phyloP scores from a whole-genome alignment of 1,139 yeast genomes.

The Pichia sp. region DNA sequence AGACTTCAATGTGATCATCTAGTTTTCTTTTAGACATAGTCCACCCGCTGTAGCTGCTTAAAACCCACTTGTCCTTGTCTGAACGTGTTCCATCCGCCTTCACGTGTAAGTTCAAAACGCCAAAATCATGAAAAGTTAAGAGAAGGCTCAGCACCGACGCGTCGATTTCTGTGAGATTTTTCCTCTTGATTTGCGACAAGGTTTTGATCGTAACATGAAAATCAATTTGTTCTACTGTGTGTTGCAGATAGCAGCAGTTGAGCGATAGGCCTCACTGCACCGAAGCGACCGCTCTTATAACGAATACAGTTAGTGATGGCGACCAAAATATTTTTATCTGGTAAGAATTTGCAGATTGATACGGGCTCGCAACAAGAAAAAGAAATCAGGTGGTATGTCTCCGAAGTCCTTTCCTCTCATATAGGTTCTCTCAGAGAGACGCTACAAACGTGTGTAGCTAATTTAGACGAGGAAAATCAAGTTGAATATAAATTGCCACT shows the following conservation, averaged over 20 bases:
- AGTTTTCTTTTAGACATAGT: no score
- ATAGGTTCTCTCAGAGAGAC: conserved; percentile 24
- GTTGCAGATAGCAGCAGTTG: no score
- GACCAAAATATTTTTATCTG: conserved; percentile 14
- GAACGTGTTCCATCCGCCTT: no score
- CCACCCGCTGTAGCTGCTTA: no score
- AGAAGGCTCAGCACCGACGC: background rate
- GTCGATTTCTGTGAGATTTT: background rate
- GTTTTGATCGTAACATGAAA: no score
- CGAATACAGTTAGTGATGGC: conserved; percentile 14
- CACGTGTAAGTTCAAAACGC: no score
- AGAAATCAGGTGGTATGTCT: conserved; percentile 24
- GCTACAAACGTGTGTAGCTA: conserved; percentile 17
- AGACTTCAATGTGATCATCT: no score
- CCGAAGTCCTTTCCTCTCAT: conserved; percentile 22
- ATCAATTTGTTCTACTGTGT: no score
- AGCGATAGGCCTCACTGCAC: no score
- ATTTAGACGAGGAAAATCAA: conserved; percentile 20
- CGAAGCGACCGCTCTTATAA: background rate
- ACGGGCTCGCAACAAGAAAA: conserved; percentile 6
- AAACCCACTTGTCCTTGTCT: no score
- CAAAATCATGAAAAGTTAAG: background rate
- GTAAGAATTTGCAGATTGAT: no score
- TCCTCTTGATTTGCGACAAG: no score
- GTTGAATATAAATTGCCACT: conserved; percentile 24